These are phyloP conservation scores for Aspergillus costaricaensis DNA, from an alignment of 2,329 filamentous ascomycete genomes.

Conservation along the genomic window DNA sequence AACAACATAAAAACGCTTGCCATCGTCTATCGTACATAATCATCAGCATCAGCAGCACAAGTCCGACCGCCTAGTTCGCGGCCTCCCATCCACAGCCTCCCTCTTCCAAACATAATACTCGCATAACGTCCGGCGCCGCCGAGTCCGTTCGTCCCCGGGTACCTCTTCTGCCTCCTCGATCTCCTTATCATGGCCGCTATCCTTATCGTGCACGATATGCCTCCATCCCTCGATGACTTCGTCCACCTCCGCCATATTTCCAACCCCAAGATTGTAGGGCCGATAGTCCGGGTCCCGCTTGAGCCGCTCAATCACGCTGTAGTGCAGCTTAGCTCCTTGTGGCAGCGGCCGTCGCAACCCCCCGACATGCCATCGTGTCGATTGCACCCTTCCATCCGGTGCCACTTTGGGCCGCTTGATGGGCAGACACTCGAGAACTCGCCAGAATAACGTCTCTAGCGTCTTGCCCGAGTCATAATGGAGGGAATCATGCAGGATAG, in stretches of 20 bases:
- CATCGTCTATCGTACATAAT: too few relatives aligned
- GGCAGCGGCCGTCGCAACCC: constrained; percentile 20
- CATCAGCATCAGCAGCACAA: too few relatives aligned
- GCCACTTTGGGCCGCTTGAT: constrained; percentile 18
- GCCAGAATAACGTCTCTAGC: constrained; percentile 23
- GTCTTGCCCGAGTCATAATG: constrained; percentile 18
- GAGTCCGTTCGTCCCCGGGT: background rate
- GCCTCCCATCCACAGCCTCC: too few relatives aligned
- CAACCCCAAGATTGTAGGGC: constrained; percentile 25
- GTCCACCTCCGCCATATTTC: constrained; percentile 9
- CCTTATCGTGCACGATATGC: constrained; percentile 4
- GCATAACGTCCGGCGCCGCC: background rate
- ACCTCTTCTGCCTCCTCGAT: background rate
- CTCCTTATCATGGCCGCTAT: constrained; percentile 1
- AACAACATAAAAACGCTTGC: too few relatives aligned
- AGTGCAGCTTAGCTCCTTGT: constrained; percentile 15
- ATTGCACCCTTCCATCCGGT: constrained; percentile 16
- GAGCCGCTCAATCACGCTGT: constrained; percentile 19
- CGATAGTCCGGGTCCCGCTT: constrained; percentile 16
- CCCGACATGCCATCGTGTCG: constrained; percentile 20
- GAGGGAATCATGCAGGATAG: constrained; percentile 21
- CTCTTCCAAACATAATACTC: background rate
- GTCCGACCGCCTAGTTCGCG: too few relatives aligned
- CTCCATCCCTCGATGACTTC: constrained; percentile 14
- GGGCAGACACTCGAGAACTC: constrained; percentile 21